phyloP scores from a whole-genome alignment of 2,329 filamentous ascomycete genomes.

The Sporothrix curviconia region DNA sequence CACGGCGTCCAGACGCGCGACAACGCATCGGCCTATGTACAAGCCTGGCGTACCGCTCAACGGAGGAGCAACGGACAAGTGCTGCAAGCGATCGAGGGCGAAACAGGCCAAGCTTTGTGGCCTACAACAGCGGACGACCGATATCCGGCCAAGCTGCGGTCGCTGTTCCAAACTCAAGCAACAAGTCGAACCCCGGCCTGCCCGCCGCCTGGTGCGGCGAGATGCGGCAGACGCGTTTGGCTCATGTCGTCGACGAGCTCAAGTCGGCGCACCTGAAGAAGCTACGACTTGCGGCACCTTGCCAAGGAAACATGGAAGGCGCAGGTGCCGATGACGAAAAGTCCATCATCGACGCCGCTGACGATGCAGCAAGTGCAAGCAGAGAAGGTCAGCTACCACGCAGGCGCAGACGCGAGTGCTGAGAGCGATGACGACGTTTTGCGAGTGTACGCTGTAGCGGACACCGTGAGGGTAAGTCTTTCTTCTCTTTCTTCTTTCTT shows the following conservation, averaged over 20 bases:
- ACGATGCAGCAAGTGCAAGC: slow-evolving; percentile 86
- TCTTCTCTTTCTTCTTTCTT: background rate
- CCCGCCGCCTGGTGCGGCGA: slow-evolving; percentile 70
- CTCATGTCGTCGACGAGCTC: slow-evolving; percentile 82
- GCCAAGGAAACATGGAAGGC: slow-evolving; percentile 96
- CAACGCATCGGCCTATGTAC: slow-evolving; percentile 84
- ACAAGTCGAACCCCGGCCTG: slow-evolving; percentile 75
- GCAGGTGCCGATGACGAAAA: slow-evolving; percentile 88
- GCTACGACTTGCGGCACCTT: slow-evolving; percentile 67
- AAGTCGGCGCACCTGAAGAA: slow-evolving; percentile 77
- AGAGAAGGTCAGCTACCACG: slow-evolving; percentile 90
- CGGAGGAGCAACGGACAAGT: slow-evolving; percentile 67
- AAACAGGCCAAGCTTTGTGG: slow-evolving; percentile 66
- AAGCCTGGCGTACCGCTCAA: slow-evolving; percentile 71
- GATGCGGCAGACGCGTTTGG: slow-evolving; percentile 66
- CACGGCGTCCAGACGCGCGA: slow-evolving; percentile 71
- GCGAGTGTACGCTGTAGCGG: slow-evolving; percentile 64
- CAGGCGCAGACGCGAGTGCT: slow-evolving; percentile 94
- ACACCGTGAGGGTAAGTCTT: slow-evolving; percentile 58
- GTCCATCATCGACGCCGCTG: slow-evolving; percentile 78
- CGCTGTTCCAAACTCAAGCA: slow-evolving; percentile 94
- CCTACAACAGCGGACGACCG: slow-evolving; percentile 60
- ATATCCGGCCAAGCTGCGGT: slow-evolving; percentile 88
- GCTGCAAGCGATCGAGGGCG: slow-evolving; percentile 73
- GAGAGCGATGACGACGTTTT: slow-evolving; percentile 86